Evolutionary conservation across 306 rosid species (phyloP), one percentile per base, ranked within the genome.

Genomic region (Lathyrus aphaca): DNA sequence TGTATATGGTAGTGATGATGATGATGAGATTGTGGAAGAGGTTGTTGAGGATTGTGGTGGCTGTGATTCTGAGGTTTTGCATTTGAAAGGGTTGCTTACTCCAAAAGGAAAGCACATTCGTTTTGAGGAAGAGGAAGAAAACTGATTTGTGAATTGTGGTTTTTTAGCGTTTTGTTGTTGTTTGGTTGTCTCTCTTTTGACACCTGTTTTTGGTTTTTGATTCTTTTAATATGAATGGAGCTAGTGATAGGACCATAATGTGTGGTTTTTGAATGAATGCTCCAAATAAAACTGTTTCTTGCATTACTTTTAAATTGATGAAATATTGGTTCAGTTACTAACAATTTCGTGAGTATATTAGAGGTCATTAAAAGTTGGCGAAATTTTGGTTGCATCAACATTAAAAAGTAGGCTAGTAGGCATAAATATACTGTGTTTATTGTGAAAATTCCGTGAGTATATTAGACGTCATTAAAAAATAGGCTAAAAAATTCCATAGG

Each of bases 31-130:
- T 54, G 83, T 82, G 4, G 87, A 83, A 35, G 85, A 77, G 62
- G 90, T 79, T 10, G 88, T 68, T 60, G 79, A 37, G 39, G 49
- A 60, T 32, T 25, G 0, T 17, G 55, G 48, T 38, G 71, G 40
- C 17, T 46, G 40, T 15, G 80, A 87, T 0, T 83, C 87, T n/a
- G 72, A 70, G 10, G 42, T 85, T 3, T 2, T 90, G 63, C 74
- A 56, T 17, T 73, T 93, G 84, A 90, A 88, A 76, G 97, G 98
- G 1, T 21, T 88, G 84, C 98, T 97, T 12, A 88, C 90, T 8
- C 98, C 98, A 0, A 78, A 81, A 62, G 98, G 99, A 59, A 90
- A 94, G 83, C 99, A 94, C 75, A 65, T 91, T 57, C 86, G 99
- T 6, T 94, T 94, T 75, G 35, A 66, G 4, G 56, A 61, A 8